Evolutionary conservation across 2,329 filamentous ascomycete genomes (phyloP).

Genomic region (Pseudogymnoascus sp.): DNA sequence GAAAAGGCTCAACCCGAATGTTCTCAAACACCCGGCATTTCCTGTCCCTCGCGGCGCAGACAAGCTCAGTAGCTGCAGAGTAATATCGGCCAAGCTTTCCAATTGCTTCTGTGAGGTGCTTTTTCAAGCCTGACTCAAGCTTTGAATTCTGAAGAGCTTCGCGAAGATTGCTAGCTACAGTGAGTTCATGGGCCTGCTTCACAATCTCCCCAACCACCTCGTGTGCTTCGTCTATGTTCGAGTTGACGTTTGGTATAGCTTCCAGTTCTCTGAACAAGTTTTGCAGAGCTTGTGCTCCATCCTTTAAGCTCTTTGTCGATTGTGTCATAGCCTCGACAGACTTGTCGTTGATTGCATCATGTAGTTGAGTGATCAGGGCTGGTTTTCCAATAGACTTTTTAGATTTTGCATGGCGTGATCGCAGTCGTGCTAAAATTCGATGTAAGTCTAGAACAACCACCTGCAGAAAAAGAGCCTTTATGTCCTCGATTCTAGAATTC

Average conservation of each 20-base stretch:
- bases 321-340: conserved; percentile 9
- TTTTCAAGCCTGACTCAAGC: conserved; percentile 15
- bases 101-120: conserved; percentile 22
- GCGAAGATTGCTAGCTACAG: not conserved
- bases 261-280: conserved; percentile 16
- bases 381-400: conserved; percentile 13
- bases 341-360: conserved; percentile 13
- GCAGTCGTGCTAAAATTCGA: conserved; percentile 22
- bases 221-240: not conserved
- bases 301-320: not conserved
- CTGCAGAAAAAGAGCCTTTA: conserved; percentile 17
- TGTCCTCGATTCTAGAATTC: conserved; percentile 18
- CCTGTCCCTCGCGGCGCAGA: conserved; percentile 21
- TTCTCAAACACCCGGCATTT: conserved; percentile 22
- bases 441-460: conserved; percentile 20
- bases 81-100: conserved; percentile 29
- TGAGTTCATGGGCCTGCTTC: conserved; percentile 8
- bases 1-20: conserved; percentile 20
- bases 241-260: not conserved
- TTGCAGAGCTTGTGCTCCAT: conserved; percentile 2
- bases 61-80: conserved; percentile 22
- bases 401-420: conserved; percentile 22
- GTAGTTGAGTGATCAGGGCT: conserved; percentile 14
- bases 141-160: conserved; percentile 9
- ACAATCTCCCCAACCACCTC: conserved; percentile 14